Evolutionary conservation across 805 yeast species (phyloP).

Genomic region (Cyberlindnera mycetangii): DNA sequence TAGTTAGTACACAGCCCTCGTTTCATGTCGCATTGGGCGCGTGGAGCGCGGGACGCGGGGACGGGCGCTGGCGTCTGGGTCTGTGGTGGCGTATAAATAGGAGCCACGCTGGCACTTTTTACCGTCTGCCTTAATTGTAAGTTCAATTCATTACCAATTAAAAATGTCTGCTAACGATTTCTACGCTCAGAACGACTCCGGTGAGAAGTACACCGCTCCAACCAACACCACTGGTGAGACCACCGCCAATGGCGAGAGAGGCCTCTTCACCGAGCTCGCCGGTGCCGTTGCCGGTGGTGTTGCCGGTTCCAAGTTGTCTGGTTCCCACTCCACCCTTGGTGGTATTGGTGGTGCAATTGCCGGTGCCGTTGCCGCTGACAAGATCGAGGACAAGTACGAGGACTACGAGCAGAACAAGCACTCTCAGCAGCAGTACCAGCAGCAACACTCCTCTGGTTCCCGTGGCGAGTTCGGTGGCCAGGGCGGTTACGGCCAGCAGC

Average conservation of each 20-base stretch:
- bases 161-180: slow-evolving; percentile 57
- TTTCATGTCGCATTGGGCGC: not conserved
- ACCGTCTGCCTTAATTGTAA: not conserved
- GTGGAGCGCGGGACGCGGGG: not conserved
- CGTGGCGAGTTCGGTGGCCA: slow-evolving; percentile 21
- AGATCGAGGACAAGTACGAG: slow-evolving; percentile 41
- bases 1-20: too few relatives aligned
- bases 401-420: slow-evolving; percentile 18
- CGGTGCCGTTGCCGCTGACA: slow-evolving; percentile 54
- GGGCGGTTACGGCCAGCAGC: slow-evolving; percentile 14
- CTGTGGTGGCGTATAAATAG: slow-evolving; percentile 4
- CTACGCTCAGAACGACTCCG: slow-evolving; percentile 29
- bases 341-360: slow-evolving; percentile 51
- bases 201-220: slow-evolving; percentile 18
- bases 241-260: slow-evolving; percentile 33
- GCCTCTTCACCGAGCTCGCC: slow-evolving; percentile 40
- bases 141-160: not conserved
- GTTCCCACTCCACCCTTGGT: slow-evolving; percentile 36
- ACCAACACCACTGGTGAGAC: slow-evolving; percentile 18
- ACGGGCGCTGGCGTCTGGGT: not conserved
- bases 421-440: slow-evolving; percentile 9
- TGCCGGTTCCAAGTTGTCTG: slow-evolving; percentile 45
- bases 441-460: slow-evolving; percentile 23
- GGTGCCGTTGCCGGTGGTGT: slow-evolving; percentile 56
- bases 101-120: not conserved